phyloP scores from a whole-genome alignment of 202 grass and related monocot species.

The Panicum hallii region DNA sequence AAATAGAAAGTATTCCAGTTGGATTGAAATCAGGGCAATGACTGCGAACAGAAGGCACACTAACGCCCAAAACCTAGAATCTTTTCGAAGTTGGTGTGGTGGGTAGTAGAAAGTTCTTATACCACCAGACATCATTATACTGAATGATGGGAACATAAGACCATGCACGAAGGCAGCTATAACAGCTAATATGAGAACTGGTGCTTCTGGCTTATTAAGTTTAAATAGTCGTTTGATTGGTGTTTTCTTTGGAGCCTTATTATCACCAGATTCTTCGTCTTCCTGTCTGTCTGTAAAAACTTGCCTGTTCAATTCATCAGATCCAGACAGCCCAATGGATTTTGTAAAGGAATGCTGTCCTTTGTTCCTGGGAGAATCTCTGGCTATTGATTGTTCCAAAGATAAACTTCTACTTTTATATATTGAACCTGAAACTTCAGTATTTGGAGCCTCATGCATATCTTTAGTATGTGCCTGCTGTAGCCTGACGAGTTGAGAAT shows the following conservation, averaged over 20 bases:
- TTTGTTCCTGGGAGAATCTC: conserved; percentile 63
- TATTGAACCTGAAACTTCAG: conserved; percentile 32
- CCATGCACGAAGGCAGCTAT: conserved; percentile 71
- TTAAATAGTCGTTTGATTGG: conserved; percentile 52
- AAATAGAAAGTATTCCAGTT: conserved; percentile 74
- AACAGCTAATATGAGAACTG: conserved; percentile 56
- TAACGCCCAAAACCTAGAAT: conserved; percentile 76
- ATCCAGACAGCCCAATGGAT: conserved; percentile 36
- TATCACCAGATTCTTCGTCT: conserved; percentile 28
- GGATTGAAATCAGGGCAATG: conserved; percentile 50
- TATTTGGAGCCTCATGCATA: conserved; percentile 14
- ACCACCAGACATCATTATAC: conserved; percentile 71
- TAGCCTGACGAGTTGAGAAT: conserved; percentile 72
- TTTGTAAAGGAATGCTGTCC: conserved; percentile 51
- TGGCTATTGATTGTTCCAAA: conserved; percentile 47
- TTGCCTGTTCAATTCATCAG: conserved; percentile 33
- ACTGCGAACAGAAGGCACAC: conserved; percentile 59
- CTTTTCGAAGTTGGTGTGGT: conserved; percentile 61
- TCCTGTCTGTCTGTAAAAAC: conserved; percentile 34
- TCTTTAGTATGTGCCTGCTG: conserved; percentile 54
- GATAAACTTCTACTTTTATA: conserved; percentile 49
- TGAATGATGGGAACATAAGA: conserved; percentile 72
- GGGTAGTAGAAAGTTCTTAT: conserved; percentile 83
- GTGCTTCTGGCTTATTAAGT: conserved; percentile 81
- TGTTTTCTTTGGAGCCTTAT: conserved; percentile 45